phyloP scores from a whole-genome alignment of 2,329 filamentous ascomycete species.

The Onygena corvina region DNA sequence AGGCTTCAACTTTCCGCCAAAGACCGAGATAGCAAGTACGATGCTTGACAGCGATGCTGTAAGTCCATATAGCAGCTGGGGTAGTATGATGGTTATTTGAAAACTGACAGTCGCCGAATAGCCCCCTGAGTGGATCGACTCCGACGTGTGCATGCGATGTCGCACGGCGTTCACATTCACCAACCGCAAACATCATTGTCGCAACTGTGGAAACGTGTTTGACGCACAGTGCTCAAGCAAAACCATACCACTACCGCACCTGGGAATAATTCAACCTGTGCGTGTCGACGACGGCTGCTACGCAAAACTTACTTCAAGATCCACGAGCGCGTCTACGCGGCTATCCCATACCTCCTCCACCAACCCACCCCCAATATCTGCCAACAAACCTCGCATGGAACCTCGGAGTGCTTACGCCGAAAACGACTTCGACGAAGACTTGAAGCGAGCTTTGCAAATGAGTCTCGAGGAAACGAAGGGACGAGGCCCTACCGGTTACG shows the following conservation, averaged over 20 bases:
- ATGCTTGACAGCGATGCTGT: slow-evolving; percentile 97
- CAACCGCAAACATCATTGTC: slow-evolving; percentile 95
- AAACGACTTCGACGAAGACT: slow-evolving; percentile 83
- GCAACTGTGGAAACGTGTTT: slow-evolving; percentile 96
- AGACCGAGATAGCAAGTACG: slow-evolving; percentile 74
- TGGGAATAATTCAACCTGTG: slow-evolving; percentile 83
- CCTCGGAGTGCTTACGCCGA: slow-evolving; percentile 79
- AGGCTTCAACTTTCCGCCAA: slow-evolving; percentile 80
- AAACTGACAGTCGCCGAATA: slow-evolving; percentile 26
- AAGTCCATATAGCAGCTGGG: slow-evolving; percentile 19
- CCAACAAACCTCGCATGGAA: slow-evolving; percentile 69
- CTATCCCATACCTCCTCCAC: slow-evolving; percentile 32
- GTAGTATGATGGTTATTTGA: neutral
- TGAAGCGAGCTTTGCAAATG: slow-evolving; percentile 91
- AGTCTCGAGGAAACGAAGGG: slow-evolving; percentile 85
- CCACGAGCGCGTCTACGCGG: slow-evolving; percentile 13
- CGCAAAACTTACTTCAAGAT: slow-evolving; percentile 69
- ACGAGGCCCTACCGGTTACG: slow-evolving; percentile 57
- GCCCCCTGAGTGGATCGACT: slow-evolving; percentile 96
- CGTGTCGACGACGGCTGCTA: slow-evolving; percentile 95
- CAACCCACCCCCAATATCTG: slow-evolving; percentile 38
- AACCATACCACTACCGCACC: slow-evolving; percentile 71
- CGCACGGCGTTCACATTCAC: slow-evolving; percentile 92
- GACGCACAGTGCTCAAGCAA: slow-evolving; percentile 92
- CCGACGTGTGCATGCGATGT: slow-evolving; percentile 97